phyloP scores from a whole-genome alignment of 768 basidiomycete species.

The Termitomyces sp. region DNA sequence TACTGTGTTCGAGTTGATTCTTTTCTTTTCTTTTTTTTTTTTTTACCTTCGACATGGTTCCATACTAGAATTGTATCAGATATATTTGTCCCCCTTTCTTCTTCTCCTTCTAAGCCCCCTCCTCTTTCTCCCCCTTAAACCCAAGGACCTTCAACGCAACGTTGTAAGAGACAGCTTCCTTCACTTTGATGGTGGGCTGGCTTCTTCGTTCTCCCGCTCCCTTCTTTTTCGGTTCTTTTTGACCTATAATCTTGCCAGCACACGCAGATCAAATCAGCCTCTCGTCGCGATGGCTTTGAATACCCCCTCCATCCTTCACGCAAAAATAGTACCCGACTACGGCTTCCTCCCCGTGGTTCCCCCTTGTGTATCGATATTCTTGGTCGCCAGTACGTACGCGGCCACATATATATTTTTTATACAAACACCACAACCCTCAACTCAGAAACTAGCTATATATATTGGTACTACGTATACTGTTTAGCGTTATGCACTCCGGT shows the following conservation, averaged over 20 bases:
- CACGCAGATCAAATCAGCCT: constrained; percentile 13
- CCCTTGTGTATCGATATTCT: constrained; percentile 17
- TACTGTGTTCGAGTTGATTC: constrained; percentile 8
- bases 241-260: constrained; percentile 7
- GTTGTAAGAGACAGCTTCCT: not conserved
- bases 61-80: constrained; percentile 27
- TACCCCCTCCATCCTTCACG: constrained; percentile 13
- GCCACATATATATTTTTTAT: not conserved
- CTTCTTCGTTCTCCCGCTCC: not conserved
- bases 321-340: constrained; percentile 9
- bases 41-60: not conserved
- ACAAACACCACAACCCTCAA: not conserved
- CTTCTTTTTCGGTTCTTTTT: not conserved
- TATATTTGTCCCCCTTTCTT: constrained; percentile 17
- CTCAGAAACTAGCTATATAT: not conserved
- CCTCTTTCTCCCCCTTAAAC: not conserved
- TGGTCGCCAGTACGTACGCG: constrained; percentile 5
- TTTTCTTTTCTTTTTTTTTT: not conserved
- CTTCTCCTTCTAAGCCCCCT: not conserved
- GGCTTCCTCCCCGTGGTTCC: not conserved
- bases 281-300: constrained; percentile 14
- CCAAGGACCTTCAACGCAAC: constrained; percentile 1
- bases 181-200: not conserved
- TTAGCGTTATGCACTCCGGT: not conserved
- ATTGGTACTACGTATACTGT: not conserved